phyloP scores from a whole-genome alignment of 495 filamentous ascomycete species.

The Talaromyces borbonicus region DNA sequence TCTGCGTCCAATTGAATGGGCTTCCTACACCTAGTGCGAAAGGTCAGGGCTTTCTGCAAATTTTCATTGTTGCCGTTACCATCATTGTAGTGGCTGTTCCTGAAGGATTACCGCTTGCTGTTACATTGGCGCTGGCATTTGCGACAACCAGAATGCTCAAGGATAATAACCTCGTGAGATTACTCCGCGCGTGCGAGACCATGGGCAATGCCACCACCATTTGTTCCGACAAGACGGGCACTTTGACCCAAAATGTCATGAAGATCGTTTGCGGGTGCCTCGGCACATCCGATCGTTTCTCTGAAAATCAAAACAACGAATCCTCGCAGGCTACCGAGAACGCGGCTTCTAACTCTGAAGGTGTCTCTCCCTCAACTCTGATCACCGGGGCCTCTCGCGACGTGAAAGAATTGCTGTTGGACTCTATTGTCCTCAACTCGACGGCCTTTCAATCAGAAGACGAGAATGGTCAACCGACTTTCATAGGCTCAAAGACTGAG shows the following conservation, averaged over 20 bases:
- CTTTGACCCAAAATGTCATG: constrained; percentile 92
- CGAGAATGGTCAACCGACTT: constrained; percentile 51
- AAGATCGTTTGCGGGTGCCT: constrained; percentile 71
- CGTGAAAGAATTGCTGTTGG: constrained; percentile 53
- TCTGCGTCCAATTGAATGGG: constrained; percentile 54
- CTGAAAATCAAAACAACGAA: constrained; percentile 36
- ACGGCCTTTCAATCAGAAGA: constrained; percentile 76
- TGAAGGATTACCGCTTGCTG: constrained; percentile 85
- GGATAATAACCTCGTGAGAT: constrained; percentile 88
- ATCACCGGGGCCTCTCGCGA: constrained; percentile 44
- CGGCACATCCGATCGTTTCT: constrained; percentile 58
- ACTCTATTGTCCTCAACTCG: constrained; percentile 77
- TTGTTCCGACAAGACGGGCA: constrained; percentile 96
- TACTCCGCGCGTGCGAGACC: constrained; percentile 90
- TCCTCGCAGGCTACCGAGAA: constrained; percentile 21
- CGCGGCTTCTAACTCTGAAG: constrained; percentile 17
- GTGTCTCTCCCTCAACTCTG: constrained; percentile 48
- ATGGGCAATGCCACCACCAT: constrained; percentile 97
- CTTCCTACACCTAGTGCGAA: constrained; percentile 56
- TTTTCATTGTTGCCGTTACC: constrained; percentile 92
- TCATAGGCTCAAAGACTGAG: constrained; percentile 86
- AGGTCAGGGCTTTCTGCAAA: constrained; percentile 78
- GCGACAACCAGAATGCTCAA: constrained; percentile 92
- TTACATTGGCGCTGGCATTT: constrained; percentile 88
- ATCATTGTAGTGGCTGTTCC: constrained; percentile 94